Percentiles rank a stretch among this genome's conserved stretches.
Conservation (phyloP, 106 monocot genomes). For the Alisma plantagoaquatica region DNA sequence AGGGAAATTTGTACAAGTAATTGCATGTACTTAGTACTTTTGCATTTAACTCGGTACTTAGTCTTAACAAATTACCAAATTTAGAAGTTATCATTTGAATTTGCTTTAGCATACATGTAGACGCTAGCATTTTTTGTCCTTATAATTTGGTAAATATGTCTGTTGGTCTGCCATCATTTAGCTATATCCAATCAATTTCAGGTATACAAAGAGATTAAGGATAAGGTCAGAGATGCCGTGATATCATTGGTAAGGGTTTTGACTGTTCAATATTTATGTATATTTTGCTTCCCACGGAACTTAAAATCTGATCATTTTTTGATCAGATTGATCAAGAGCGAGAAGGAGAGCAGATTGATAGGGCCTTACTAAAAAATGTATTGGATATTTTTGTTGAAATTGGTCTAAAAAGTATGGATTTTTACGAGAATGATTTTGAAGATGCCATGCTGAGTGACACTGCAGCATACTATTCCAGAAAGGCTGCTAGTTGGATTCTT, state of each 20-base stretch:
- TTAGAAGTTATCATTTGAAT: neutral
- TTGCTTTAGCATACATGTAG: neutral
- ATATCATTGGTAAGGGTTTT: slow-evolving; percentile 40
- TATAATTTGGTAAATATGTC: too few relatives aligned
- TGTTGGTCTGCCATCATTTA: too few relatives aligned
- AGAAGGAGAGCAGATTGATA: slow-evolving; percentile 66
- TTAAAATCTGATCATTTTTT: too few relatives aligned
- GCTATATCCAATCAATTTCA: too few relatives aligned
- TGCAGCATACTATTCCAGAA: slow-evolving; percentile 25
- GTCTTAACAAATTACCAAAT: neutral
- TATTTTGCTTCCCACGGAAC: too few relatives aligned
- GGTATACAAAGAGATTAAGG: slow-evolving; percentile 56
- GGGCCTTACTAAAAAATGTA: slow-evolving; percentile 57
- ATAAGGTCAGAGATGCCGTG: slow-evolving; percentile 52
- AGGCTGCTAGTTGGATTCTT: slow-evolving; percentile 33
- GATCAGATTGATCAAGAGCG: slow-evolving; percentile 67
- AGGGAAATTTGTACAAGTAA: too few relatives aligned
- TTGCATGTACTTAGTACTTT: too few relatives aligned
- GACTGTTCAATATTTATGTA: neutral
- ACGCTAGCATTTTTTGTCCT: neutral
- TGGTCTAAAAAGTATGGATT: slow-evolving; percentile 36
- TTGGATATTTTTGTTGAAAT: slow-evolving; percentile 72
- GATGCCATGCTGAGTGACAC: slow-evolving; percentile 28
- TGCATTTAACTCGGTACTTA: too few relatives aligned
- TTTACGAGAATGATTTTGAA: slow-evolving; percentile 34